Percentiles rank a stretch among this genome's conserved stretches.
Evolutionary conservation across 768 basidiomycete species (phyloP).

Genomic region (Agaricus blazei): DNA sequence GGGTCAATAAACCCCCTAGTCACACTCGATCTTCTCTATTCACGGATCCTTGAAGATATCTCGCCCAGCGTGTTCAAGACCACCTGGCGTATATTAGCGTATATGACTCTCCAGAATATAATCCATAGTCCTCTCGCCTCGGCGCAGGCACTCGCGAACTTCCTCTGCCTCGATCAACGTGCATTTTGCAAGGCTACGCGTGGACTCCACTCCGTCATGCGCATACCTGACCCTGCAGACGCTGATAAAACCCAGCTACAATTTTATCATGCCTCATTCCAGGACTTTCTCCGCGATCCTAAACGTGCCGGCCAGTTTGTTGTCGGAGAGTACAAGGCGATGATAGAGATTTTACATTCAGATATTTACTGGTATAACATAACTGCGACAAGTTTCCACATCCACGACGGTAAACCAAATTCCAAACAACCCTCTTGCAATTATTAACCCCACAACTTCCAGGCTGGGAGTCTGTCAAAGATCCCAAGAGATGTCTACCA

Average conservation of each 20-base stretch:
- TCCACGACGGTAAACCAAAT: not conserved
- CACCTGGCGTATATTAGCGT: not conserved
- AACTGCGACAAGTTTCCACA: not conserved
- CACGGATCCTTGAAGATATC: not conserved
- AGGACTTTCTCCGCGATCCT: not conserved
- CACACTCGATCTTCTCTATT: not conserved
- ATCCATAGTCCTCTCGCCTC: not conserved
- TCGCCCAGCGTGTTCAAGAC: not conserved
- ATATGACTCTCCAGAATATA: not conserved
- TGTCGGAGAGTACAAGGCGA: not conserved
- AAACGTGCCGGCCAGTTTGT: not conserved
- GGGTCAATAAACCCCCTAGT: not conserved
- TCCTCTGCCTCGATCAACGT: not conserved
- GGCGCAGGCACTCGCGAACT: not conserved
- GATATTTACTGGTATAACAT: not conserved
- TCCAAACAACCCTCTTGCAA: too few relatives aligned
- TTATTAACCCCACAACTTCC: not conserved
- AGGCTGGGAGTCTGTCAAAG: not conserved
- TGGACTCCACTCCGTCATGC: not conserved
- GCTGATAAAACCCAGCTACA: not conserved
- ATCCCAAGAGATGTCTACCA: not conserved
- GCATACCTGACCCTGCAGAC: not conserved
- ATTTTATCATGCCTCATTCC: not conserved
- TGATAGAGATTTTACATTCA: not conserved
- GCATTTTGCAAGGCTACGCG: not conserved